Evolutionary conservation across 73 alveolate species (phyloP).

Genomic region (Paramecium bursaria): DNA sequence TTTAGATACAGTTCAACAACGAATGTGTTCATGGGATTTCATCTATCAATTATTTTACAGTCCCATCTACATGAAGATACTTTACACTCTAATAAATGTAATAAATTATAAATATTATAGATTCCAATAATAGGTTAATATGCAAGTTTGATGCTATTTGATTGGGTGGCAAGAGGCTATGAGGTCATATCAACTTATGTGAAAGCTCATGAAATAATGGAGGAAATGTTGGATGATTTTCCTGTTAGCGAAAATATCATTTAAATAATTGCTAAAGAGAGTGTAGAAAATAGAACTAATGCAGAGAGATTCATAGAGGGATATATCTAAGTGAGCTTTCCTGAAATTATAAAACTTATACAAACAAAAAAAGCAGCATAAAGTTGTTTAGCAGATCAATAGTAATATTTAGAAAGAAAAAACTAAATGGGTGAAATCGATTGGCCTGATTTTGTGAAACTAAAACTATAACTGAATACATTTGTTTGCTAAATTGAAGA

Average conservation of each 20-base stretch:
- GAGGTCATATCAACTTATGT: conserved; percentile 67
- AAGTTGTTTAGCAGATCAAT: conserved; percentile 61
- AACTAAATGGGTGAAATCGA: conserved; percentile 60
- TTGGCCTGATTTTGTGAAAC: conserved; percentile 26
- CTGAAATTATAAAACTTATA: conserved; percentile 67
- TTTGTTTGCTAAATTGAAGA: conserved; percentile 56
- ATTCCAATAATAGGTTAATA: conserved; percentile 54
- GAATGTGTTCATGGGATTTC: conserved; percentile 73
- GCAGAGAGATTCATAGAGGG: conserved; percentile 65
- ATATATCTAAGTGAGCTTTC: conserved; percentile 66
- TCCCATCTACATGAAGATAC: conserved; percentile 49
- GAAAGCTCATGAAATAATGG: conserved; percentile 67
- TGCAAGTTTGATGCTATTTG: conserved; percentile 60
- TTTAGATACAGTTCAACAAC: conserved; percentile 64
- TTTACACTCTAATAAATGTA: conserved; percentile 28
- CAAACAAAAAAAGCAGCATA: conserved; percentile 64
- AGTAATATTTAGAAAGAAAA: conserved; percentile 39
- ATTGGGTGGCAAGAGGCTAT: conserved; percentile 61
- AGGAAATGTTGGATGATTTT: conserved; percentile 44
- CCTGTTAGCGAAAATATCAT: not conserved
- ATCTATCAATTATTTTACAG: conserved; percentile 57
- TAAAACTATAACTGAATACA: conserved; percentile 50
- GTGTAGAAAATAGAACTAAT: conserved; percentile 60
- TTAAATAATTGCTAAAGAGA: conserved; percentile 44
- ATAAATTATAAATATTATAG: too few relatives aligned